phyloP scores from a whole-genome alignment of 495 filamentous ascomycete species.

The Achaetomiella virescens region DNA sequence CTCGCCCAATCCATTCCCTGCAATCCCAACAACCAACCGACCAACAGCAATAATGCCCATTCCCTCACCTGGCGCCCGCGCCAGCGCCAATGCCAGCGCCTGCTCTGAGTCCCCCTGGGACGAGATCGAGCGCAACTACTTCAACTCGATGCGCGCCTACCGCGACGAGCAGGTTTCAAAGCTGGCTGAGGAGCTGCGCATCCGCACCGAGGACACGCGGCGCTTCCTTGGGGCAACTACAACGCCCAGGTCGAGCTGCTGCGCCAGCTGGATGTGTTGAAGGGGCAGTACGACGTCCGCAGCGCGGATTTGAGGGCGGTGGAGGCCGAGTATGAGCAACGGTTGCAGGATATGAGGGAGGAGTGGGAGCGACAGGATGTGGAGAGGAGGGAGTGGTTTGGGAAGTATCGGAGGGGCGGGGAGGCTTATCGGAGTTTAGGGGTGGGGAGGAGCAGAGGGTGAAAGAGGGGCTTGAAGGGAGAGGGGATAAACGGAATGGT shows the following conservation, averaged over 20 bases:
- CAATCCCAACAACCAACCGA: too few relatives aligned
- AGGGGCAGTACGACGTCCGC: neutral
- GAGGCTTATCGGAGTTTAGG: neutral
- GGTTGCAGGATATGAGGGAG: neutral
- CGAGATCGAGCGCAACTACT: conserved; percentile 27
- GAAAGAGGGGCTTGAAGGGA: neutral
- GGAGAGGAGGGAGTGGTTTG: conserved; percentile 9
- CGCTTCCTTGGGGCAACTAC: conserved; percentile 3
- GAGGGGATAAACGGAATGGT: neutral
- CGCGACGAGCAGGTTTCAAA: conserved; percentile 17
- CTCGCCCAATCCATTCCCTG: too few relatives aligned
- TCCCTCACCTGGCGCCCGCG: neutral
- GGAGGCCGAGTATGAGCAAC: neutral
- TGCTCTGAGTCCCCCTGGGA: conserved; percentile 15
- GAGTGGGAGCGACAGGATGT: conserved; percentile 13
- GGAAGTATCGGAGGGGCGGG: conserved; percentile 1
- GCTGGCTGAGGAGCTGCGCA: conserved; percentile 1
- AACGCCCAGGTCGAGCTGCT: conserved; percentile 8
- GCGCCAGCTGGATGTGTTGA: conserved; percentile 4
- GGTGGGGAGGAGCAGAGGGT: neutral
- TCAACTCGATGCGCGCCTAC: conserved; percentile 8
- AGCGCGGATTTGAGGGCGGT: neutral
- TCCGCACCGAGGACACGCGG: neutral
- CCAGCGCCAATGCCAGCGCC: neutral
- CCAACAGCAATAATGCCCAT: too few relatives aligned